A percentile compares a stretch with the other conserved stretches of the same genome.
Evolutionary conservation across 495 filamentous ascomycete species (phyloP).

Genomic region (Friedmanniomyces simplex): DNA sequence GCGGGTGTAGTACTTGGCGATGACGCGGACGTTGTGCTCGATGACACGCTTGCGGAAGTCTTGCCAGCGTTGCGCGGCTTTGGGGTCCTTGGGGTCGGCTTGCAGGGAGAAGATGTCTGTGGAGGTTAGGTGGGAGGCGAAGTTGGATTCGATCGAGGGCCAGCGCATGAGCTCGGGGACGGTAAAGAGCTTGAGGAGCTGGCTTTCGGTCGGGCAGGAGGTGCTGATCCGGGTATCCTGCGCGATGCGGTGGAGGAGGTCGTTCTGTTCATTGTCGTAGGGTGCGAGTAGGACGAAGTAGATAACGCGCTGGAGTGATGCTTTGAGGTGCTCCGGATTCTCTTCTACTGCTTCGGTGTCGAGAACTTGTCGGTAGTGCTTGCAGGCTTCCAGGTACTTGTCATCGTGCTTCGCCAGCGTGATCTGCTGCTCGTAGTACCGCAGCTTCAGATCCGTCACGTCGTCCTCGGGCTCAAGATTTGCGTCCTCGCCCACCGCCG

Average conservation of each 20-base stretch:
- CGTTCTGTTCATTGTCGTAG: slow-evolving; percentile 97
- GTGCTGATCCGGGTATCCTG: slow-evolving; percentile 44
- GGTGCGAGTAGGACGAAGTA: slow-evolving; percentile 95
- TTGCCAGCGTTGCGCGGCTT: slow-evolving; percentile 75
- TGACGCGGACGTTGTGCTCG: slow-evolving; percentile 94
- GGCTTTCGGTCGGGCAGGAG: slow-evolving; percentile 60
- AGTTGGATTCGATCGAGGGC: slow-evolving; percentile 79
- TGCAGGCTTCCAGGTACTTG: slow-evolving; percentile 94
- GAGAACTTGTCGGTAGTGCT: slow-evolving; percentile 89
- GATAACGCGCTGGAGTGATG: slow-evolving; percentile 82
- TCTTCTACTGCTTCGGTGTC: slow-evolving; percentile 91
- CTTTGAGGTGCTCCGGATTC: slow-evolving; percentile 71
- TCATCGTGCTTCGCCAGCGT: slow-evolving; percentile 87
- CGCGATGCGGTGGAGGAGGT: slow-evolving; percentile 87
- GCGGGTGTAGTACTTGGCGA: slow-evolving; percentile 97
- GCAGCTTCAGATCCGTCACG: slow-evolving; percentile 89
- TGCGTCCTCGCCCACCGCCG: slow-evolving; percentile 51
- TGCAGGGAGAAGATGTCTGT: slow-evolving; percentile 67
- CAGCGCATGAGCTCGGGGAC: slow-evolving; percentile 96
- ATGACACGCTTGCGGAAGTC: slow-evolving; percentile 96
- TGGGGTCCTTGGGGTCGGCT: slow-evolving; percentile 44
- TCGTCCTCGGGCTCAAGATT: slow-evolving; percentile 63
- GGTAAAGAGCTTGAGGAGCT: slow-evolving; percentile 86
- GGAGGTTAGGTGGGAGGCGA: slow-evolving; percentile 75
- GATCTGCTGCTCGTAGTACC: slow-evolving; percentile 95